Conservation (phyloP, 768 basidiomycete genomes). For the Lactarius quietus region DNA sequence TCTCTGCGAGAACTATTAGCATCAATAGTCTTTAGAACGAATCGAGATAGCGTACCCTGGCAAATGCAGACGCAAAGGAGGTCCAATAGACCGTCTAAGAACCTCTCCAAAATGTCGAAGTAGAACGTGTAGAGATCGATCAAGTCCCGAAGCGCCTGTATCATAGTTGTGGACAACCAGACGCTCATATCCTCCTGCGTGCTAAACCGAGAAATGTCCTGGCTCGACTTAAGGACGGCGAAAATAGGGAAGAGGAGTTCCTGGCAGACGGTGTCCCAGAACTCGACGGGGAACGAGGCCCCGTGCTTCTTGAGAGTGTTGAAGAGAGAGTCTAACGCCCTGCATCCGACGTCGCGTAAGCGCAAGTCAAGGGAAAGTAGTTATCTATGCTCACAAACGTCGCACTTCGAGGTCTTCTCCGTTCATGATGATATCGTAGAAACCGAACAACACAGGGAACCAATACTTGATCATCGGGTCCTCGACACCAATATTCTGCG, state of each 20-base stretch:
- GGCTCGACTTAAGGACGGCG: constrained; percentile 88
- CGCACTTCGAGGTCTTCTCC: constrained; percentile 98
- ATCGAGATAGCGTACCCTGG: constrained; percentile 65
- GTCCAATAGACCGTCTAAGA: constrained; percentile 91
- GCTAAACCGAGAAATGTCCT: constrained; percentile 88
- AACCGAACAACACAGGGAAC: constrained; percentile 96
- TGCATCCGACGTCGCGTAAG: constrained; percentile 34
- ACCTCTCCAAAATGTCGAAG: constrained; percentile 86
- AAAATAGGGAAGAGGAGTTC: constrained; percentile 98
- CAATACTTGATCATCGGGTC: constrained; percentile 95
- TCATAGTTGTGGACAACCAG: constrained; percentile 99
- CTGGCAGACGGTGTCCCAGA: constrained; percentile 98
- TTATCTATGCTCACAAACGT: constrained; percentile 63
- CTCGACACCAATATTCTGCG: constrained; percentile 46
- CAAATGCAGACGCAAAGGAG: constrained; percentile 95
- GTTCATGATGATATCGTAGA: constrained; percentile 99
- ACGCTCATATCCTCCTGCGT: constrained; percentile 99
- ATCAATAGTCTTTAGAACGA: background rate
- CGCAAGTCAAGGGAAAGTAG: background rate
- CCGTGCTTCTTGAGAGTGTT: constrained; percentile 91
- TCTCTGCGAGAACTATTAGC: constrained; percentile 54
- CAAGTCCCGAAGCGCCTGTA: constrained; percentile 91
- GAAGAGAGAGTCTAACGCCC: constrained; percentile 96
- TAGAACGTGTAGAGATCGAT: constrained; percentile 95
- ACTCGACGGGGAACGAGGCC: constrained; percentile 76